Conservation (phyloP, 2,329 filamentous ascomycete genomes). For the Pestalotiopsis sp. region DNA sequence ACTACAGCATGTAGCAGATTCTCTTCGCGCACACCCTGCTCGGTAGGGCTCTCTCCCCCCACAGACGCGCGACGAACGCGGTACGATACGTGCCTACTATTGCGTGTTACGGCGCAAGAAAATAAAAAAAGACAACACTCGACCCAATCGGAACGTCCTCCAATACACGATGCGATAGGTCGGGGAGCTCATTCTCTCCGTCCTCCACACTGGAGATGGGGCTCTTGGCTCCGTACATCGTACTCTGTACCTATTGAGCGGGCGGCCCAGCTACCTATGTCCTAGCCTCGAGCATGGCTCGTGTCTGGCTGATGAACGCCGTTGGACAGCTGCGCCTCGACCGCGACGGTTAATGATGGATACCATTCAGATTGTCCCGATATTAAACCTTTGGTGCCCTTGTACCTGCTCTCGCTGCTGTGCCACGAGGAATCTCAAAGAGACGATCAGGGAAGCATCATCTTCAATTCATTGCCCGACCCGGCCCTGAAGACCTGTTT, state of each 20-base stretch:
- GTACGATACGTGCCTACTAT: neutral
- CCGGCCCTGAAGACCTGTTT: neutral
- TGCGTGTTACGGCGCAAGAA: neutral
- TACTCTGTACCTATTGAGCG: neutral
- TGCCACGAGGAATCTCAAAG: neutral
- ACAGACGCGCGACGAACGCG: neutral
- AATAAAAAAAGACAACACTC: neutral
- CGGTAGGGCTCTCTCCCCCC: neutral
- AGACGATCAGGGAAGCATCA: neutral
- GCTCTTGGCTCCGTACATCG: neutral
- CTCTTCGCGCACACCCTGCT: neutral
- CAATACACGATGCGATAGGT: neutral
- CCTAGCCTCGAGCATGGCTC: neutral
- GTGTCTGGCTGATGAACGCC: neutral
- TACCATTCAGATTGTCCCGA: neutral
- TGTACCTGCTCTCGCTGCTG: neutral
- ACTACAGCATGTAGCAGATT: neutral
- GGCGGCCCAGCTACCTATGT: neutral
- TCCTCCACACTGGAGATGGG: slow-evolving; percentile 6
- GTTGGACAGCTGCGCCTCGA: slow-evolving; percentile 4
- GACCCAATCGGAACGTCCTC: neutral
- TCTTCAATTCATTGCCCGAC: neutral
- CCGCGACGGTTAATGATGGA: slow-evolving; percentile 1
- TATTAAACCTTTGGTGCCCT: neutral
- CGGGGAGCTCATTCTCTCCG: neutral